phyloP scores from a whole-genome alignment of 257 asterid genomes.

The Jaltomata sinuosa region DNA sequence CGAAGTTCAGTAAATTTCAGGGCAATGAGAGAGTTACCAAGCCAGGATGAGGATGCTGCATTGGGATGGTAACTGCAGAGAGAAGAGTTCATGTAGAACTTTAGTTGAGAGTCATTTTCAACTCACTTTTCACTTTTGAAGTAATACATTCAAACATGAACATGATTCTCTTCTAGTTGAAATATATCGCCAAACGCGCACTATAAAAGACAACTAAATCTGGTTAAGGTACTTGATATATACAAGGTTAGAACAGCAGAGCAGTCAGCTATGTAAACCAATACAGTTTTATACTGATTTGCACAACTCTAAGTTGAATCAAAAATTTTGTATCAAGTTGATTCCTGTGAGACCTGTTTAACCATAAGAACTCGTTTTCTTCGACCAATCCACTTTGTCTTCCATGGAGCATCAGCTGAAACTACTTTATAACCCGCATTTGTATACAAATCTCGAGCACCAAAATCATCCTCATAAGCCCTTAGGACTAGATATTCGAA shows the following conservation, averaged over 20 bases:
- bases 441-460: constrained; percentile 55
- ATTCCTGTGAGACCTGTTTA: constrained; percentile 7
- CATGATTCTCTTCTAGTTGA: neutral
- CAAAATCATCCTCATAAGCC: constrained; percentile 74
- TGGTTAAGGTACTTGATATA: neutral
- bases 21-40: neutral
- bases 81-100: constrained; percentile 59
- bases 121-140: neutral
- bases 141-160: neutral
- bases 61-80: constrained; percentile 84
- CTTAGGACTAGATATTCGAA: constrained; percentile 57
- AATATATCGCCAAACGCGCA: neutral
- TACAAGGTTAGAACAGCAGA: neutral
- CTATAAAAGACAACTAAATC: neutral
- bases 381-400: constrained; percentile 62
- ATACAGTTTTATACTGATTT: neutral
- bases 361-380: constrained; percentile 61
- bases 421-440: constrained; percentile 63
- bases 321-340: neutral
- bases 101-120: constrained; percentile 5
- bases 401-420: constrained; percentile 59
- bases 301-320: neutral
- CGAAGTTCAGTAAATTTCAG: neutral
- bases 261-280: neutral
- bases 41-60: constrained; percentile 60